Percentiles rank a stretch among this genome's conserved stretches.
phyloP scores from a whole-genome alignment of 2,329 filamentous ascomycete species.

The Stagonosporopsis chrysanthemi region DNA sequence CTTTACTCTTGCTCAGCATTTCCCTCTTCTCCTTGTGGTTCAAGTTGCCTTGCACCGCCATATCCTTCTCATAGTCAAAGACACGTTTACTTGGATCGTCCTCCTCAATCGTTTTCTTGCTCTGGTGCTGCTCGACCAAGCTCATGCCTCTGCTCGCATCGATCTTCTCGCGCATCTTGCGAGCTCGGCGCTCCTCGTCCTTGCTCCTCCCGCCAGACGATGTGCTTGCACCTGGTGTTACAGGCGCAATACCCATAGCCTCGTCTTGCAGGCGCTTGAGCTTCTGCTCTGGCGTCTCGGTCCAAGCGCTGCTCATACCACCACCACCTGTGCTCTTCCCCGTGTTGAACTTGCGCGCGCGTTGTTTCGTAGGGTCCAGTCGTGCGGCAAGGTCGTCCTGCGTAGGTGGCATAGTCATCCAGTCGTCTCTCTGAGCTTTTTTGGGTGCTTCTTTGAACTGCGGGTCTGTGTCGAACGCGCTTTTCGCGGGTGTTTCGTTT shows the following conservation, averaged over 20 bases:
- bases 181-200: conserved; percentile 56
- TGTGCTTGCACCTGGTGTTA: conserved; percentile 39
- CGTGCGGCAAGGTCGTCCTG: conserved; percentile 63
- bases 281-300: conserved; percentile 89
- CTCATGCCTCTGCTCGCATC: conserved; percentile 54
- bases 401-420: conserved; percentile 61
- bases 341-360: conserved; percentile 82
- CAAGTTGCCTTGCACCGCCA: conserved; percentile 77
- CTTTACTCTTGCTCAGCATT: conserved; percentile 77
- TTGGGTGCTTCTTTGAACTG: conserved; percentile 41
- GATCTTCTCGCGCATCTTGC: conserved; percentile 64
- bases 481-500: conserved; percentile 22
- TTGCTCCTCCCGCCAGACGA: conserved; percentile 43
- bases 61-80: conserved; percentile 94
- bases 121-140: conserved; percentile 57
- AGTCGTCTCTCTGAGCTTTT: conserved; percentile 75
- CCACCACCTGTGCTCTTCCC: conserved; percentile 64
- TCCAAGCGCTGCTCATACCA: conserved; percentile 75
- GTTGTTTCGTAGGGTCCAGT: conserved; percentile 83
- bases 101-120: conserved; percentile 68
- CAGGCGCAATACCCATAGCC: conserved; percentile 73
- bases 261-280: conserved; percentile 80
- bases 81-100: conserved; percentile 90
- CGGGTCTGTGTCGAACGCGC: conserved; percentile 45
- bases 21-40: conserved; percentile 77